Base-by-base conservation (phyloP, 148 eudicot genomes). In the Drosera capensis region DNA sequence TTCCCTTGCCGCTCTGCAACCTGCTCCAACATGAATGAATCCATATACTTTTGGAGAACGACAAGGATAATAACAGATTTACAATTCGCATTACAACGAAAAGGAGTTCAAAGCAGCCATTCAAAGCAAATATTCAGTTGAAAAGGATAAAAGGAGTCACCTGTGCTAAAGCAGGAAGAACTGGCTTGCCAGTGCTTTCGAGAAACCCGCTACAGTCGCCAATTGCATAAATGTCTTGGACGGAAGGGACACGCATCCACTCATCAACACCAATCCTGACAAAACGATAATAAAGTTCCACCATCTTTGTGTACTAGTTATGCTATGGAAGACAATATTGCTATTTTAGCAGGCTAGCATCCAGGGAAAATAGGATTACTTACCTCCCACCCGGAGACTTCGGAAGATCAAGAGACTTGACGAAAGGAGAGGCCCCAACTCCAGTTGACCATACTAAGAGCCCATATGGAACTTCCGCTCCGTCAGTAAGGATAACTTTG, bases 101-200 rank as follows among this genome's bases (percentile, higher is more conserved):
- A 28, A 28, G 0, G 38, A 34, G 9, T 3, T 28, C 31, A 3
- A 28, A 28, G 31, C 6, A 28, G 9, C 31, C 31, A 28, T n/a
- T n/a, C n/a, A n/a, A n/a, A n/a, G n/a, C n/a, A n/a, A n/a, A n/a
- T n/a, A n/a, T n/a, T n/a, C n/a, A n/a, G n/a, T n/a, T n/a, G n/a
- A n/a, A n/a, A n/a, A n/a, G n/a, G n/a, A n/a, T n/a, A n/a, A n/a
- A n/a, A n/a, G n/a, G n/a, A 28, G 48, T 57, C 67, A 74, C 97
- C 80, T 90, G 97, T 43, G 97, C 97, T 64, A 90, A 66, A 61
- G 97, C 97, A 38, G 95, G 97, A 72, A 90, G 97, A 58, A 68
- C 74, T 6, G 79, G 71, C 58, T 59, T 90, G 44, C 97, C 97
- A 1, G 95, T 84, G 54, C 84, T 77, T 66, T 90, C 95, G 55